Evolutionary conservation across 768 basidiomycete species (phyloP).

Genomic region (Lactarius akahatsu): DNA sequence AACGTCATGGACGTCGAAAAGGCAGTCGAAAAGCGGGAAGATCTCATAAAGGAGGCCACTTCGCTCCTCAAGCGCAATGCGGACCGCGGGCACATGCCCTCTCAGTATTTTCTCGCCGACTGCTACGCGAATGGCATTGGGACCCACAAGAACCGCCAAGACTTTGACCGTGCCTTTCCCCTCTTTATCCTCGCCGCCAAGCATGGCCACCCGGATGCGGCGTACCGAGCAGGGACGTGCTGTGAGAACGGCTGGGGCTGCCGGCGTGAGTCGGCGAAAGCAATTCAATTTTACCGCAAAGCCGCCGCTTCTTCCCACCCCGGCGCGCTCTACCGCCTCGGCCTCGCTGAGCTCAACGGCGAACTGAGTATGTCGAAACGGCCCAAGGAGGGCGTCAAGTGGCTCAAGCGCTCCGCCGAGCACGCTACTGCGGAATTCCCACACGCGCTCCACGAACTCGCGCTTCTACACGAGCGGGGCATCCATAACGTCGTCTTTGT

Average conservation of each 20-base stretch:
- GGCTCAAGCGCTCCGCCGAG: constrained; percentile 96
- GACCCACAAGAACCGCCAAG: constrained; percentile 83
- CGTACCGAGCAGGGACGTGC: constrained; percentile 94
- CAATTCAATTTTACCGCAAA: constrained; percentile 90
- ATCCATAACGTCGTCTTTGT: constrained; percentile 97
- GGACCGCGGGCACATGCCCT: constrained; percentile 89
- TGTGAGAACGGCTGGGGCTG: constrained; percentile 99
- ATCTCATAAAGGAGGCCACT: constrained; percentile 85
- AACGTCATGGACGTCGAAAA: constrained; percentile 81
- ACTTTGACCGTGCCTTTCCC: constrained; percentile 96
- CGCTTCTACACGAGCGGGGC: constrained; percentile 94
- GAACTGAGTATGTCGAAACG: constrained; percentile 83
- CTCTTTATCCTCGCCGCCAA: constrained; percentile 95
- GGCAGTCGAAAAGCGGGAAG: constrained; percentile 79
- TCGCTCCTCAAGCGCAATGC: constrained; percentile 86
- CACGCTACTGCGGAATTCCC: constrained; percentile 93
- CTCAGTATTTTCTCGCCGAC: constrained; percentile 97
- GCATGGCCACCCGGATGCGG: constrained; percentile 93
- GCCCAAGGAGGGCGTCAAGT: constrained; percentile 96
- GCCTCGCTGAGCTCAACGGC: constrained; percentile 94
- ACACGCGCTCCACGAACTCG: constrained; percentile 93
- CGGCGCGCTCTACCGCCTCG: constrained; percentile 94
- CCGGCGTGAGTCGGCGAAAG: constrained; percentile 86
- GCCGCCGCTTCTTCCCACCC: constrained; percentile 90
- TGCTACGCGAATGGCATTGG: constrained; percentile 99